A percentile compares a stretch with the other conserved stretches of the same genome.
Conservation (phyloP, 2,329 filamentous ascomycete genomes). For the Phialophora macrospora region DNA sequence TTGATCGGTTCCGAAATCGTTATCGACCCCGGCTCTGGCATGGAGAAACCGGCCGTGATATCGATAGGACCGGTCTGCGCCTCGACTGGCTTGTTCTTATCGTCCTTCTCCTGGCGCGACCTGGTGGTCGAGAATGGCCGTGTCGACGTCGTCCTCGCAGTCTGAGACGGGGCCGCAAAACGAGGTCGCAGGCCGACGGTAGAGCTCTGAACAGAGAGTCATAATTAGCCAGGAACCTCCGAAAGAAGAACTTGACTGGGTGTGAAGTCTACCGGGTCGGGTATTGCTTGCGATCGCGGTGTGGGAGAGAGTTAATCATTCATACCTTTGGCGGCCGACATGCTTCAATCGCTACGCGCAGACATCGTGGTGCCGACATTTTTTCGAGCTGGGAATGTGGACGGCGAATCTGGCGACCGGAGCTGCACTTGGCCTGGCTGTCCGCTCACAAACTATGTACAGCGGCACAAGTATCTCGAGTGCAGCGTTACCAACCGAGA, state of each 20-base stretch:
- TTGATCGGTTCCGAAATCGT: slow-evolving; percentile 20
- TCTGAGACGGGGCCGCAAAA: slow-evolving; percentile 4
- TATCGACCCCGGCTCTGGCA: slow-evolving; percentile 26
- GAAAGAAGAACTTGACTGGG: background rate
- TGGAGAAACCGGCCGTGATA: slow-evolving; percentile 34
- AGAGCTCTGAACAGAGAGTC: slow-evolving; percentile 9
- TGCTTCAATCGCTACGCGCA: slow-evolving; percentile 37
- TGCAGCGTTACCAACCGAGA: background rate
- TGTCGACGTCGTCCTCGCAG: background rate
- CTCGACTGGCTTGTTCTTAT: slow-evolving; percentile 4
- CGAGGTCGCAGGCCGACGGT: slow-evolving; percentile 13
- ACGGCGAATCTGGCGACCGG: background rate
- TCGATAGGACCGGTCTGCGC: slow-evolving; percentile 19
- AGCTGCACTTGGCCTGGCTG: background rate
- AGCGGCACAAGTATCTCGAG: background rate
- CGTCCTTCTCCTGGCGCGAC: slow-evolving; percentile 12
- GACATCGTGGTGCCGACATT: slow-evolving; percentile 36
- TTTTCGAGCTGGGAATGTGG: background rate
- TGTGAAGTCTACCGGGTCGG: background rate
- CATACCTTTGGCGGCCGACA: slow-evolving; percentile 36
- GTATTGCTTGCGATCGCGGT: too few species aligned
- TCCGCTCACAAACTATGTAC: background rate
- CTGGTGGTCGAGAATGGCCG: slow-evolving; percentile 21
- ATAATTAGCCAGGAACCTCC: background rate
- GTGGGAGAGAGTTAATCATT: background rate